These are phyloP conservation scores for Gonapodya sp. DNA, from an alignment of 192 early-diverging fungal genomes.

Conservation along the genomic window DNA sequence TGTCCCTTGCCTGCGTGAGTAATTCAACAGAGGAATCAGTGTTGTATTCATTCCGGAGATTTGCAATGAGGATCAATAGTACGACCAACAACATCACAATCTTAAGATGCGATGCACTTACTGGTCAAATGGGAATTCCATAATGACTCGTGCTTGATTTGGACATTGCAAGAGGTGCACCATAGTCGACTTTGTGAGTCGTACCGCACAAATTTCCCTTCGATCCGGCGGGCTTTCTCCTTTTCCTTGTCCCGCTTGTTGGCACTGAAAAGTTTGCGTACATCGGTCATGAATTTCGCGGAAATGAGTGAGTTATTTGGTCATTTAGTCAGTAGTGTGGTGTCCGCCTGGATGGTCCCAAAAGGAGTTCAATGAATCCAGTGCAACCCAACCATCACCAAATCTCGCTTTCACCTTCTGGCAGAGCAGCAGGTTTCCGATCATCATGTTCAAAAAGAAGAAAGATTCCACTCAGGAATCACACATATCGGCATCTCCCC, in stretches of 20 bases:
- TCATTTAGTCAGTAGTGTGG: no score
- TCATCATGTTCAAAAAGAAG: no score
- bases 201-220: background rate
- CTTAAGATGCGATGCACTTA: no score
- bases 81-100: background rate
- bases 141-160: background rate
- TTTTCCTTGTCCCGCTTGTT: background rate
- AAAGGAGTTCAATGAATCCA: no score
- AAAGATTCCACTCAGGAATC: no score
- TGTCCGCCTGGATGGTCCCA: no score
- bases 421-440: no score
- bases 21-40: background rate
- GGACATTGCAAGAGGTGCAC: background rate
- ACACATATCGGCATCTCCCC: no score
- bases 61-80: background rate
- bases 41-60: background rate
- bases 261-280: background rate
- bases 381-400: no score
- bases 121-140: background rate
- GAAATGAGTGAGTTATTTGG: no score
- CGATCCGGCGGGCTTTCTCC: background rate
- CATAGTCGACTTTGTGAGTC: background rate
- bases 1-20: background rate
- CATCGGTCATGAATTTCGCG: background rate
- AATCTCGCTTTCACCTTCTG: no score